Evolutionary conservation across 768 basidiomycete genomes (phyloP).

Genomic region (Lactarius sanguifluus): DNA sequence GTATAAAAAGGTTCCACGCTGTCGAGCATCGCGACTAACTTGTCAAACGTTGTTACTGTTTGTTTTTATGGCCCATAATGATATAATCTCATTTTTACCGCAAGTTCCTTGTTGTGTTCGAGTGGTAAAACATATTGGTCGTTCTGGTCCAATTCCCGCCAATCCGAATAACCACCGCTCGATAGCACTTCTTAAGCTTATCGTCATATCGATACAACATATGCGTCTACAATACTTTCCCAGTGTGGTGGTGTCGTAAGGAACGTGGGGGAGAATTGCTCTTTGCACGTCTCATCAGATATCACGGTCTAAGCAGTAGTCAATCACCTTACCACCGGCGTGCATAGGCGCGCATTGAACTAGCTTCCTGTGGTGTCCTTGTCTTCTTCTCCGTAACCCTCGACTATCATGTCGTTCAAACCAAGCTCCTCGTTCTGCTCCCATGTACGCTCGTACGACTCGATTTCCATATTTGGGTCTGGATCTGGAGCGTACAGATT

Average conservation of each 20-base stretch:
- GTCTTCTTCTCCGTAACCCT: slow-evolving; percentile 56
- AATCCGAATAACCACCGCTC: background rate
- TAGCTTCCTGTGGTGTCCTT: slow-evolving; percentile 17
- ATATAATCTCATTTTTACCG: slow-evolving; percentile 13
- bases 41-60: background rate
- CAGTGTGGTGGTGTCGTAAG: background rate
- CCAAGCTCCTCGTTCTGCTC: slow-evolving; percentile 96
- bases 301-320: background rate
- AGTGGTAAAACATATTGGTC: background rate
- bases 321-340: background rate
- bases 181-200: background rate
- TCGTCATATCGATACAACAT: background rate
- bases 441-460: slow-evolving; percentile 78
- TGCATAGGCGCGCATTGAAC: background rate
- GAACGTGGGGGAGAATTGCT: background rate
- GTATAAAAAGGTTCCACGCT: background rate
- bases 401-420: slow-evolving; percentile 85
- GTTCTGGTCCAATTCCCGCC: background rate
- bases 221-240: background rate
- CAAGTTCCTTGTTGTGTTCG: background rate
- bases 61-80: slow-evolving; percentile 12
- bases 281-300: background rate
- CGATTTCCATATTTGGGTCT: slow-evolving; percentile 89
- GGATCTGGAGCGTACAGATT: slow-evolving; percentile 97
- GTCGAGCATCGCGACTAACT: background rate